Evolutionary conservation across 805 yeast species (phyloP), one percentile per base, ranked within the genome.

Genomic region (Suhomyces kilbournensis): DNA sequence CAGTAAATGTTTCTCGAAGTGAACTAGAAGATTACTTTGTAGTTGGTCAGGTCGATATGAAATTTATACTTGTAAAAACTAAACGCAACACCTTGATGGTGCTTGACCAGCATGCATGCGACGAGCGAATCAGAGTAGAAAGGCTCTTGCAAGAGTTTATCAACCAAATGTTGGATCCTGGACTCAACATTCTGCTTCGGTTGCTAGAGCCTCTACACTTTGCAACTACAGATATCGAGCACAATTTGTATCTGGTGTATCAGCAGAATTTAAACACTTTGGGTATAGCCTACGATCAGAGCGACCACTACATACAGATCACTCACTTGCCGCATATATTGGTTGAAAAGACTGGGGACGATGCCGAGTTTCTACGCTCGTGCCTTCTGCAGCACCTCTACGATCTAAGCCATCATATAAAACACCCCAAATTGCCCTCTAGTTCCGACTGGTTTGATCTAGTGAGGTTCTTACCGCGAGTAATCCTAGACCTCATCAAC

Each of bases 21-120:
- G 42, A 38, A 4, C 42, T 38, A 38, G 22, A 8, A 10, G 35
- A 35, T 9, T 40, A 30, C 22, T 8, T 15, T 5, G 74, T 83
- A 0, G 70, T 86, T 5, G 72, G 78, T 3, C 96, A 89, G 62
- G 68, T 88, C 2, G 89, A 83, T 45, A 60, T 67, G 3, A 87
- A 85, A 61, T 88, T 88, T 60, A 81, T 90, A 7, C 68, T 90
- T 2, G 71, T 65, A 22, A 50, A 52, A 25, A 49, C 52, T 17
- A 30, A 46, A 8, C 39, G 62, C 0, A 22, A 45, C n/a, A 44
- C 61, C 0, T 58, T 81, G 14, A 64, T 81, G 19, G 67, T 81
- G 1, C 60, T 87, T 4, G 97, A 90, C 62, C 97, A 90, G 60
- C 97, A 90, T 71, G 96, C 96, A 0, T 82, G 86, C 50, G 96